phyloP scores from a whole-genome alignment of 192 early-diverging fungal species.

The Coemansia aciculifera region DNA sequence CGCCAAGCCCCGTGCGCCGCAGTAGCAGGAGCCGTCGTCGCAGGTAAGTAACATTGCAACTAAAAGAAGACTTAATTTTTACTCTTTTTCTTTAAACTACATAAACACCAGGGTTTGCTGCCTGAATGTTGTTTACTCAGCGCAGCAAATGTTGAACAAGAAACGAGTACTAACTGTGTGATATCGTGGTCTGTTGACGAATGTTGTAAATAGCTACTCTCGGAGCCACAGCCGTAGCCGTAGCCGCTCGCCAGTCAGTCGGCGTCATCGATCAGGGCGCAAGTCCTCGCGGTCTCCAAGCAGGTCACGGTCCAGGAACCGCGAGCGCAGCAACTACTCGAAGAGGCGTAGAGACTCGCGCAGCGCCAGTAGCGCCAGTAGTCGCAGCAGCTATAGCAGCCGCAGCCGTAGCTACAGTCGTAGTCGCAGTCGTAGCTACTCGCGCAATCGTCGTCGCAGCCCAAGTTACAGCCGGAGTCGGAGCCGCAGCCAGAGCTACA shows the following conservation, averaged over 20 bases:
- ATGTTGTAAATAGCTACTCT: slow-evolving; percentile 19
- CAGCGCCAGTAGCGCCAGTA: slow-evolving; percentile 16
- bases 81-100: neutral
- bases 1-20: slow-evolving; percentile 35
- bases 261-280: slow-evolving; percentile 22
- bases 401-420: slow-evolving; percentile 14
- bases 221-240: slow-evolving; percentile 36
- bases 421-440: neutral
- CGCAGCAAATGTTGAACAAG: neutral
- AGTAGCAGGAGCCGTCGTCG: slow-evolving; percentile 22
- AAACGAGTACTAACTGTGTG: neutral
- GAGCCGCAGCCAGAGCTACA: slow-evolving; percentile 1
- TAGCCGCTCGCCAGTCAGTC: slow-evolving; percentile 26
- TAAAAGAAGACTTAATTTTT: neutral
- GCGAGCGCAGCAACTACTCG: slow-evolving; percentile 13
- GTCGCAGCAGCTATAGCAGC: slow-evolving; percentile 20
- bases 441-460: slow-evolving; percentile 5
- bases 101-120: slow-evolving; percentile 1
- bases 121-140: neutral
- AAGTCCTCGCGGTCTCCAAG: slow-evolving; percentile 20
- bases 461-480: slow-evolving; percentile 15
- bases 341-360: slow-evolving; percentile 15
- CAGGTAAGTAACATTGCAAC: slow-evolving; percentile 30
- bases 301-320: slow-evolving; percentile 7
- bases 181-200: neutral